These are phyloP conservation scores for Microbotryum violaceum DNA, from an alignment of 1,284 basidiomycete genomes.

Conservation along the genomic window DNA sequence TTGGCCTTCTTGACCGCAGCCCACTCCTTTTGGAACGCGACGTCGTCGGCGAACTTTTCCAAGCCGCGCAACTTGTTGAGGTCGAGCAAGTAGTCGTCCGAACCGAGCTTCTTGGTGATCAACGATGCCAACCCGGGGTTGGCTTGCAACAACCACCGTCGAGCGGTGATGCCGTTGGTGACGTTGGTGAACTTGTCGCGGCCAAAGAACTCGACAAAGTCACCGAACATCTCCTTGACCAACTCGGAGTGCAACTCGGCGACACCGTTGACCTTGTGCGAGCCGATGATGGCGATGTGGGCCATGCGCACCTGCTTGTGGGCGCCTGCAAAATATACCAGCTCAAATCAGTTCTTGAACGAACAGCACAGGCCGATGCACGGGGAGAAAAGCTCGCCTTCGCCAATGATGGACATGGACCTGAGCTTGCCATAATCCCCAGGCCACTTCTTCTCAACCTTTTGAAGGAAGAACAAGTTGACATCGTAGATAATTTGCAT, in stretches of 20 bases:
- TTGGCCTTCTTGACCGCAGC: slow-evolving; percentile 59
- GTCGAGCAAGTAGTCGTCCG: slow-evolving; percentile 79
- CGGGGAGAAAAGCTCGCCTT: slow-evolving; percentile 41
- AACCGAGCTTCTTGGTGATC: slow-evolving; percentile 68
- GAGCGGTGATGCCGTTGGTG: slow-evolving; percentile 69
- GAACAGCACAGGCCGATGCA: slow-evolving; percentile 2
- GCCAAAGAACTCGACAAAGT: slow-evolving; percentile 70
- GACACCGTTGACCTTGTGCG: slow-evolving; percentile 79
- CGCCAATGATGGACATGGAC: slow-evolving; percentile 85
- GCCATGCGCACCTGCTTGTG: slow-evolving; percentile 78
- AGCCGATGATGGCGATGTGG: slow-evolving; percentile 59
- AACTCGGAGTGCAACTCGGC: slow-evolving; percentile 64
- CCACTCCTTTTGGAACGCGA: slow-evolving; percentile 68
- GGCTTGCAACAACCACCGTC: slow-evolving; percentile 75
- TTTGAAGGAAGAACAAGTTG: slow-evolving; percentile 44
- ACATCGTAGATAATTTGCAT: slow-evolving; percentile 87
- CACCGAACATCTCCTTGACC: slow-evolving; percentile 62
- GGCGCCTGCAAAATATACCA: slow-evolving; percentile 50
- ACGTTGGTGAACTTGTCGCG: slow-evolving; percentile 53
- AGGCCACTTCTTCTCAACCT: slow-evolving; percentile 81
- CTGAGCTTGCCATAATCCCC: slow-evolving; percentile 50
- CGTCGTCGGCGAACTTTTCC: slow-evolving; percentile 56
- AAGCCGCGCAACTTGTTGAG: slow-evolving; percentile 59
- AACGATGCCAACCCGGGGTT: slow-evolving; percentile 76
- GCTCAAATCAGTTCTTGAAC: not conserved